Evolutionary conservation across 306 rosid genomes (phyloP).

Genomic region (Purshia tridentata): DNA sequence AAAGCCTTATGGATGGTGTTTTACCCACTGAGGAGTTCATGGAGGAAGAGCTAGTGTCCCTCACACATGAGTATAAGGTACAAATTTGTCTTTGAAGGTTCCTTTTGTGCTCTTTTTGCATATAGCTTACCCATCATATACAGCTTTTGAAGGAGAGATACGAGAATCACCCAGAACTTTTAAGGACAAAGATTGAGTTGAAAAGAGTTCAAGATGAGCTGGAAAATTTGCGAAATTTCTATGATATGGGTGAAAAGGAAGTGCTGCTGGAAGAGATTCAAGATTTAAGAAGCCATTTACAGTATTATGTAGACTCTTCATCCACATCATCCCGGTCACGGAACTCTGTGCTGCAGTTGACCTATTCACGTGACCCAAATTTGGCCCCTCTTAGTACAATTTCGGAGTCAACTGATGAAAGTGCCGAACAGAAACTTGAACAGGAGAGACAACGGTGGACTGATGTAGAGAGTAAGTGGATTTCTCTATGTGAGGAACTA

Average conservation of each 20-base stretch:
- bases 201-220: constrained; percentile 73
- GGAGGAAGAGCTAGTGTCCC: constrained; percentile 73
- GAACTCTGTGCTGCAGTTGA: constrained; percentile 61
- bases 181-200: constrained; percentile 71
- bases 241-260: constrained; percentile 86
- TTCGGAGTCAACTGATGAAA: constrained; percentile 49
- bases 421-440: constrained; percentile 54
- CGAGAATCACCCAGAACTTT: constrained; percentile 90
- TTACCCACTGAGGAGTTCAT: constrained; percentile 85
- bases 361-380: constrained; percentile 50
- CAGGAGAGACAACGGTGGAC: constrained; percentile 84
- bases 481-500: constrained; percentile 81
- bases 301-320: constrained; percentile 69
- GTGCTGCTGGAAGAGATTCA: constrained; percentile 95
- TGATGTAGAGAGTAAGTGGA: constrained; percentile 93
- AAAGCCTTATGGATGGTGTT: constrained; percentile 90
- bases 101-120: constrained; percentile 16
- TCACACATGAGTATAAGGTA: constrained; percentile 80
- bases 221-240: constrained; percentile 65
- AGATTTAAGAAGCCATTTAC: constrained; percentile 89
- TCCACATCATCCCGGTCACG: constrained; percentile 52
- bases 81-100: constrained; percentile 26
- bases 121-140: constrained; percentile 32
- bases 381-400: constrained; percentile 51
- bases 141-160: constrained; percentile 86